Conservation (phyloP, 768 basidiomycete genomes). For the Mycena alexandri region DNA sequence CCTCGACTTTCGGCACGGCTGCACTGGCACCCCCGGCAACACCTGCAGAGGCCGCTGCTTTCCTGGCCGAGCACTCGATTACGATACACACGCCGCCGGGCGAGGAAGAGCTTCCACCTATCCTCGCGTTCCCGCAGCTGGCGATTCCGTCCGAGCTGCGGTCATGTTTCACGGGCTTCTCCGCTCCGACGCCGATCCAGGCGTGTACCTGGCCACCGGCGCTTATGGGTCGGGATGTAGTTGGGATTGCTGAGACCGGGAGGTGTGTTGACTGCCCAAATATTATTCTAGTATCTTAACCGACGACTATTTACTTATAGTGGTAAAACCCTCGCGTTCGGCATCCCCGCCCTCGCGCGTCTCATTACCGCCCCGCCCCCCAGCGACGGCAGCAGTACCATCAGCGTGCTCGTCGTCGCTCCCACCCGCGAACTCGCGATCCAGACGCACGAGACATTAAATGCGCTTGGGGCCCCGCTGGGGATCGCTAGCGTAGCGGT, state of each 20-base stretch:
- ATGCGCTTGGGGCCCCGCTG: slow-evolving; percentile 77
- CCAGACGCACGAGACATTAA: slow-evolving; percentile 91
- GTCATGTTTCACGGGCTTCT: slow-evolving; percentile 76
- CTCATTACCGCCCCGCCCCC: slow-evolving; percentile 60
- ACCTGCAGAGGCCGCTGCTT: slow-evolving; percentile 65
- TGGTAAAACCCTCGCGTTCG: slow-evolving; percentile 97
- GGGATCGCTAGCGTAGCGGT: slow-evolving; percentile 87
- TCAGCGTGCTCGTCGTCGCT: slow-evolving; percentile 85
- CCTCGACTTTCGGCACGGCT: slow-evolving; percentile 42
- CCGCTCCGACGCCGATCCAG: slow-evolving; percentile 95
- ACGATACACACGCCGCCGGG: slow-evolving; percentile 72
- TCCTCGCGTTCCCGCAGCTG: slow-evolving; percentile 82
- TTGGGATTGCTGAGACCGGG: slow-evolving; percentile 98
- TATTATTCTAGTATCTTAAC: neutral
- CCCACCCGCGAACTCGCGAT: slow-evolving; percentile 97
- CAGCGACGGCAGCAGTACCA: slow-evolving; percentile 50
- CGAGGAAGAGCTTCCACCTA: slow-evolving; percentile 66
- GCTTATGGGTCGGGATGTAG: slow-evolving; percentile 84
- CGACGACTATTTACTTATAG: slow-evolving; percentile 51
- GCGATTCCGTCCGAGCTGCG: slow-evolving; percentile 72
- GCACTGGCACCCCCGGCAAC: slow-evolving; percentile 42
- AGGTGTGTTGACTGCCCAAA: slow-evolving; percentile 58
- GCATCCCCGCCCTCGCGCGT: slow-evolving; percentile 86
- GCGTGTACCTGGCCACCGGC: slow-evolving; percentile 95
- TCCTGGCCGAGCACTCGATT: slow-evolving; percentile 79